Conservation (phyloP, 352 stramenopile species). For the Aphanomyces invadans region DNA sequence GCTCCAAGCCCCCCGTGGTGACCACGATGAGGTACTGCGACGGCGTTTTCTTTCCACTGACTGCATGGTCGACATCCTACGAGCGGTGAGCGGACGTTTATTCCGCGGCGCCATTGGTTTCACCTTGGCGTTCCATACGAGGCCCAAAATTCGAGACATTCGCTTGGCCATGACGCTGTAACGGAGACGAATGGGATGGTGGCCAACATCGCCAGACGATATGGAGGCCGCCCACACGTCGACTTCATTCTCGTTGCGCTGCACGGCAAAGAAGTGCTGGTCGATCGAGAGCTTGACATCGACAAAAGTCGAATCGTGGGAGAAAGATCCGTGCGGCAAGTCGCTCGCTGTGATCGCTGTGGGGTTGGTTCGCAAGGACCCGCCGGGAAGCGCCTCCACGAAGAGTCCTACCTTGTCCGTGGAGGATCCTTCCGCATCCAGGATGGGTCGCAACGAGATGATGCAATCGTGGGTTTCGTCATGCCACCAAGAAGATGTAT, state of each 20-base stretch:
- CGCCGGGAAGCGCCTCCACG: not conserved
- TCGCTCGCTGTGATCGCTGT: not conserved
- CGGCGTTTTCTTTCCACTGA: not conserved
- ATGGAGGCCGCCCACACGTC: constrained; percentile 33
- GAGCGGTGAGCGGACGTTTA: not conserved
- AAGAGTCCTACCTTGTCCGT: constrained; percentile 1
- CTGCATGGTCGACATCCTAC: not conserved
- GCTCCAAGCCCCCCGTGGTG: constrained; percentile 65
- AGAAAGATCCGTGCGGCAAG: not conserved
- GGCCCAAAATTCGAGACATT: constrained; percentile 5
- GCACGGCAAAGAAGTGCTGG: constrained; percentile 55
- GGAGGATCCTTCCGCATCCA: not conserved
- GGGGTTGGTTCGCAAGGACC: not conserved
- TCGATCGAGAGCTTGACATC: constrained; percentile 45
- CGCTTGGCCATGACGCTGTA: constrained; percentile 67
- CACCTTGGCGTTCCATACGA: constrained; percentile 30
- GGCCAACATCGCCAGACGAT: constrained; percentile 30
- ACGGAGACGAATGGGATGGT: constrained; percentile 34
- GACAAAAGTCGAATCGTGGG: not conserved
- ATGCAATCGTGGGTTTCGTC: not conserved
- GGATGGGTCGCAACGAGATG: not conserved
- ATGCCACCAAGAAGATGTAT: not conserved
- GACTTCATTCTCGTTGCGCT: constrained; percentile 78
- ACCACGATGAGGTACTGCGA: constrained; percentile 67
- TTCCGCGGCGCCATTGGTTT: too few relatives aligned